Percentiles rank a stretch among this genome's conserved stretches.
phyloP scores from a whole-genome alignment of 768 basidiomycete species.

The Suillus decipiens region DNA sequence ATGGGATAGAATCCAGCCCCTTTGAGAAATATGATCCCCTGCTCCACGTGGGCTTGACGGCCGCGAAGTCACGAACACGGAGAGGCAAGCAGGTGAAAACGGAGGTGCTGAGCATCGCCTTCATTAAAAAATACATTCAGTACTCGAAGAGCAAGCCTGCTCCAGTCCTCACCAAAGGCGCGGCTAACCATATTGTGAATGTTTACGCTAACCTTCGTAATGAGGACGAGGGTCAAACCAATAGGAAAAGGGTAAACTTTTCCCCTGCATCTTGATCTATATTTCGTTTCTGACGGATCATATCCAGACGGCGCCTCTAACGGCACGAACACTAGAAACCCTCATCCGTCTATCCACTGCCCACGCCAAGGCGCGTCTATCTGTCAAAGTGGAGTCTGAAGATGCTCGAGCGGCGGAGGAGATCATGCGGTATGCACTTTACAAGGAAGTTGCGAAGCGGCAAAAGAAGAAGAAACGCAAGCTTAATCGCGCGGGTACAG shows the following conservation, averaged over 20 bases:
- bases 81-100: constrained; percentile 62
- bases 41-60: constrained; percentile 79
- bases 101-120: constrained; percentile 89
- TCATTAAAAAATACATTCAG: constrained; percentile 98
- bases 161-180: constrained; percentile 87
- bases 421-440: constrained; percentile 95
- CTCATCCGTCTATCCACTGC: constrained; percentile 97
- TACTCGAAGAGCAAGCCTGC: constrained; percentile 90
- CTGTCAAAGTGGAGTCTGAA: constrained; percentile 74
- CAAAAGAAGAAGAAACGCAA: constrained; percentile 82
- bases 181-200: constrained; percentile 91
- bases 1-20: constrained; percentile 54
- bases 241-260: constrained; percentile 73
- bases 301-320: constrained; percentile 89
- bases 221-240: constrained; percentile 81
- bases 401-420: constrained; percentile 92
- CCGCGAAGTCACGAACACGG: constrained; percentile 49
- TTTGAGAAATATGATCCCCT: constrained; percentile 98
- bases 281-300: constrained; percentile 15
- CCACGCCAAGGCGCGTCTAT: constrained; percentile 94
- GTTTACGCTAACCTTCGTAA: constrained; percentile 92
- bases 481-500: constrained; percentile 67
- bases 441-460: constrained; percentile 89
- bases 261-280: constrained; percentile 8
- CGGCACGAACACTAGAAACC: constrained; percentile 97